Evolutionary conservation across 1,284 basidiomycete genomes (phyloP).

Genomic region (Pseudozyma thailandica): DNA sequence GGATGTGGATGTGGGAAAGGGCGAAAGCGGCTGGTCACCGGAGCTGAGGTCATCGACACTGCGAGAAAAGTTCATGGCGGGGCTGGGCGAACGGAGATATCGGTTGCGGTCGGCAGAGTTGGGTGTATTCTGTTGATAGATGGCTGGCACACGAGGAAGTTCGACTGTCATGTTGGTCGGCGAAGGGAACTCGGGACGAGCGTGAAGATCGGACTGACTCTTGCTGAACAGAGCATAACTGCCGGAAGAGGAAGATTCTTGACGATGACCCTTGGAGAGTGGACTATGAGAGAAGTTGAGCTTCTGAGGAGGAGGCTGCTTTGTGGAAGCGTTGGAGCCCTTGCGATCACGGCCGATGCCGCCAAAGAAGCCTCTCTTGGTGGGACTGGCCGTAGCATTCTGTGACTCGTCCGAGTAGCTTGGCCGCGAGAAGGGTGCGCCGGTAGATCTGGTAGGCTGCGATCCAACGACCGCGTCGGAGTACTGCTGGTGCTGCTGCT

Average conservation of each 20-base stretch:
- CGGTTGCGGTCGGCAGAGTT: constrained; percentile 34
- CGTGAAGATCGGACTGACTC: constrained; percentile 51
- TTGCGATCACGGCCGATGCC: constrained; percentile 51
- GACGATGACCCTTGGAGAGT: constrained; percentile 35
- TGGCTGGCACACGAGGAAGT: constrained; percentile 39
- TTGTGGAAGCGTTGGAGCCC: constrained; percentile 39
- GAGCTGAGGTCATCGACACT: constrained; percentile 59
- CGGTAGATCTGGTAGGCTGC: constrained; percentile 6
- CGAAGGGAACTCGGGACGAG: constrained; percentile 37
- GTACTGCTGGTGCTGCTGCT: constrained; percentile 14
- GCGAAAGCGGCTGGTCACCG: constrained; percentile 25
- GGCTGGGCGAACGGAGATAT: constrained; percentile 54
- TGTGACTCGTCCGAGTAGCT: constrained; percentile 41
- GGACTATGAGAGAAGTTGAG: constrained; percentile 42
- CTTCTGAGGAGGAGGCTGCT: constrained; percentile 19
- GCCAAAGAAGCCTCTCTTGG: constrained; percentile 58
- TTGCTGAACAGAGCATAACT: constrained; percentile 52
- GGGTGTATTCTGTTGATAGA: constrained; percentile 32
- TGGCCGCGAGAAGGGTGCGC: constrained; percentile 17
- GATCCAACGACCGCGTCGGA: constrained; percentile 3
- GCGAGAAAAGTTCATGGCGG: constrained; percentile 53
- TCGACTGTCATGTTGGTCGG: constrained; percentile 32
- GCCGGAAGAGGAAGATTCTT: constrained; percentile 13
- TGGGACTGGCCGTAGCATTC: constrained; percentile 42
- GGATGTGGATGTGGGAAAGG: constrained; percentile 22